Conservation (phyloP, 2,329 filamentous ascomycete species). For the Colletotrichum sp. region DNA sequence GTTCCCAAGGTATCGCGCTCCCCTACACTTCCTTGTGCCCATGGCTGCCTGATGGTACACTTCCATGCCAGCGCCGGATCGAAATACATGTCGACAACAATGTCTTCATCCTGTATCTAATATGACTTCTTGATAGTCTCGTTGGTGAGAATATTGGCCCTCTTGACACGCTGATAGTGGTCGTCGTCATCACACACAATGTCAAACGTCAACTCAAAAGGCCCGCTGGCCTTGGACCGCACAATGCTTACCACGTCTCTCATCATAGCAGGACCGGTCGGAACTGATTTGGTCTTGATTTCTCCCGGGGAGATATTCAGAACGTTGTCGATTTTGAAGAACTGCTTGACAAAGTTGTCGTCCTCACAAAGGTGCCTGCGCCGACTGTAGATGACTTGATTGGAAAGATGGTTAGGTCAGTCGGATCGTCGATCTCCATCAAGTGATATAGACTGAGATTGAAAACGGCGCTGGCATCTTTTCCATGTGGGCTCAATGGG, state of each 20-base stretch:
- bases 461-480: slow-evolving; percentile 37
- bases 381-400: neutral
- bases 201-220: slow-evolving; percentile 58
- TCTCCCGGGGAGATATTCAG: neutral
- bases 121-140: slow-evolving; percentile 38
- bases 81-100: slow-evolving; percentile 44
- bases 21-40: slow-evolving; percentile 37
- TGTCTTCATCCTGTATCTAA: slow-evolving; percentile 27
- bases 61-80: slow-evolving; percentile 53
- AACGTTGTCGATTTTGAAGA: neutral
- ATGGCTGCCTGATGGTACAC: slow-evolving; percentile 41
- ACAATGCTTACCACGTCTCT: slow-evolving; percentile 45
- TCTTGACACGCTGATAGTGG: slow-evolving; percentile 40
- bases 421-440: slow-evolving; percentile 40
- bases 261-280: neutral
- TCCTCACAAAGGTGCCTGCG: neutral
- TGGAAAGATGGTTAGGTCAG: slow-evolving; percentile 22
- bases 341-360: neutral
- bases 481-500: neutral
- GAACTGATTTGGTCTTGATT: neutral
- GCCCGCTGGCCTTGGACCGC: slow-evolving; percentile 56
- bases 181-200: slow-evolving; percentile 46
- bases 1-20: slow-evolving; percentile 42
- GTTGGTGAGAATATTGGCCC: slow-evolving; percentile 37
- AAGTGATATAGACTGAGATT: slow-evolving; percentile 55